Conservation (phyloP, 106 monocot genomes). For the Dendrobium huoshanense region DNA sequence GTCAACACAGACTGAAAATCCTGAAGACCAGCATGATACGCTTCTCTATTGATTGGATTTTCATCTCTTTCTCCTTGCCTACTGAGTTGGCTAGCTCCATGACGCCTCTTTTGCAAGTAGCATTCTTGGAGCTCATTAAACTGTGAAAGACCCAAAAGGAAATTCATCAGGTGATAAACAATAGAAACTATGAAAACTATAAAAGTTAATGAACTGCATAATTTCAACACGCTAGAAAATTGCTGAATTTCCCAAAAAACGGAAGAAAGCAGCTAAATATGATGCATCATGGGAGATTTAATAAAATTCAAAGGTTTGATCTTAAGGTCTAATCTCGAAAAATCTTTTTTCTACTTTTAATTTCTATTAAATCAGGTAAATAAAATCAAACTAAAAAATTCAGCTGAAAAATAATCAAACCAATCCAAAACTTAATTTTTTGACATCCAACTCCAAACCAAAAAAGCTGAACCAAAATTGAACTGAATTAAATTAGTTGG, state of each 20-base stretch:
- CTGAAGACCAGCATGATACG: conserved; percentile 79
- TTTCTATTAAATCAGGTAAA: too few relatives aligned
- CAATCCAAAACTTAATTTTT: too few relatives aligned
- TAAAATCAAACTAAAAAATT: too few relatives aligned
- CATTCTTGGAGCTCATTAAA: conserved; percentile 97
- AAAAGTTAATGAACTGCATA: not conserved
- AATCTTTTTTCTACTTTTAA: too few relatives aligned
- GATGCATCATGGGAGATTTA: not conserved
- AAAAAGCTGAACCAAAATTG: too few relatives aligned
- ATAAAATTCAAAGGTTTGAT: not conserved
- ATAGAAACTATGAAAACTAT: not conserved
- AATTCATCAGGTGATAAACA: conserved; percentile 7
- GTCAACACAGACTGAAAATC: conserved; percentile 97
- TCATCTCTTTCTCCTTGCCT: conserved; percentile 56
- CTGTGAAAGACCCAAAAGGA: conserved; percentile 28
- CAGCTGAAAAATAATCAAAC: too few relatives aligned
- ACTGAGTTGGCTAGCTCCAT: conserved; percentile 32
- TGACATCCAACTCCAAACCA: too few relatives aligned
- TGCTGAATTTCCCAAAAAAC: not conserved
- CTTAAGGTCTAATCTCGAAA: not conserved
- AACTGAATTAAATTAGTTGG: too few relatives aligned
- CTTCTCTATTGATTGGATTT: conserved; percentile 61
- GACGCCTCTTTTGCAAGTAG: conserved; percentile 82
- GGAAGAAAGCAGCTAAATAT: not conserved
- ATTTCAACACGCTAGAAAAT: not conserved